Percentiles rank a stretch among this genome's conserved stretches.
Evolutionary conservation across 768 basidiomycete genomes (phyloP).

Genomic region (Collybiopsis confluens): DNA sequence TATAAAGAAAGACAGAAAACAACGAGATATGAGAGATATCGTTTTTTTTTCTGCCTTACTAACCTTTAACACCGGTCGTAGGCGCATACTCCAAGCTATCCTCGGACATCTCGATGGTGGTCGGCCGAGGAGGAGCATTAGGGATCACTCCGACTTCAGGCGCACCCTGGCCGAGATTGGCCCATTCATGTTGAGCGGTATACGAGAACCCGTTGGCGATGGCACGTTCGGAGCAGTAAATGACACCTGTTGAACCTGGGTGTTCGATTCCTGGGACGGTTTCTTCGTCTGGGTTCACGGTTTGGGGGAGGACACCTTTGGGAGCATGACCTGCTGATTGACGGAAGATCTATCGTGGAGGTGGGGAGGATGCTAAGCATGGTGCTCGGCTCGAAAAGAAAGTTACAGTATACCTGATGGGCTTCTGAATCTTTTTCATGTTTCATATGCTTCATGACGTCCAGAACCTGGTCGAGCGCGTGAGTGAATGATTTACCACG

Average conservation of each 20-base stretch:
- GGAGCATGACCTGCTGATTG: slow-evolving; percentile 65
- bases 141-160: slow-evolving; percentile 87
- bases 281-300: slow-evolving; percentile 79
- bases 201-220: slow-evolving; percentile 92
- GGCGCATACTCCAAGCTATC: slow-evolving; percentile 90
- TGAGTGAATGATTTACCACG: slow-evolving; percentile 40
- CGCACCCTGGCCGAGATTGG: slow-evolving; percentile 85
- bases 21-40: slow-evolving; percentile 1
- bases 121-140: slow-evolving; percentile 62
- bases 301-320: slow-evolving; percentile 60
- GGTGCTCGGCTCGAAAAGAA: not conserved
- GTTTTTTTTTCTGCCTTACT: not conserved
- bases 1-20: slow-evolving; percentile 21
- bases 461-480: slow-evolving; percentile 57
- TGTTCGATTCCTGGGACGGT: slow-evolving; percentile 86
- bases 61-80: slow-evolving; percentile 86
- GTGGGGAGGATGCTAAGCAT: not conserved
- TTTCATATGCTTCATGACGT: slow-evolving; percentile 62
- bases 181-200: slow-evolving; percentile 74
- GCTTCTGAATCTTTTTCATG: slow-evolving; percentile 87
- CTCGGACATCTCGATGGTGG: slow-evolving; percentile 56
- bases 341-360: slow-evolving; percentile 63
- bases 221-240: slow-evolving; percentile 38
- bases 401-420: slow-evolving; percentile 53
- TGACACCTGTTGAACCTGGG: slow-evolving; percentile 56